phyloP scores from a whole-genome alignment of 2,329 filamentous ascomycete genomes.

The Pyricularia sp. region DNA sequence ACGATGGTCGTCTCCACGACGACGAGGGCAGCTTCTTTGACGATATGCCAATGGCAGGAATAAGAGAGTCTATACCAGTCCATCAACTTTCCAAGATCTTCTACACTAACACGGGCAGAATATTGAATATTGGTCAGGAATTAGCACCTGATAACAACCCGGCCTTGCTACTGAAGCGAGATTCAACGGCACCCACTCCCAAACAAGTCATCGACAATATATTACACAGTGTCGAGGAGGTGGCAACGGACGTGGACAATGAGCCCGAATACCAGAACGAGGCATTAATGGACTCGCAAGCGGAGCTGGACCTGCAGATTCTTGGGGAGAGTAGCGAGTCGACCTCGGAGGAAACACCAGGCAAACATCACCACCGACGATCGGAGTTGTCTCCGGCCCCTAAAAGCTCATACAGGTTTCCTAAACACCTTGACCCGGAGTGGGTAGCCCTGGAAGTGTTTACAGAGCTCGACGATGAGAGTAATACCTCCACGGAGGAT shows the following conservation, averaged over 20 bases:
- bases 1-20: conserved; percentile 46
- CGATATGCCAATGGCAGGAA: conserved; percentile 31
- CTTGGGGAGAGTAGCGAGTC: conserved; percentile 21
- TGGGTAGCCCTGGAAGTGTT: conserved; percentile 90
- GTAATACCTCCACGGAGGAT: conserved; percentile 19
- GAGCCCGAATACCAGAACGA: conserved; percentile 10
- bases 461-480: conserved; percentile 47
- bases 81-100: conserved; percentile 75
- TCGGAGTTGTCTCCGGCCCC: neutral
- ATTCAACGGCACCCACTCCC: conserved; percentile 53
- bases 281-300: conserved; percentile 25
- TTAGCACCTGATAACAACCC: conserved; percentile 61
- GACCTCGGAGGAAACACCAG: neutral
- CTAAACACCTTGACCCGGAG: conserved; percentile 71
- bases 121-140: conserved; percentile 63
- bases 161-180: conserved; percentile 65
- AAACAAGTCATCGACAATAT: conserved; percentile 25
- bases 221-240: conserved; percentile 6
- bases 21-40: conserved; percentile 29
- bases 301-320: conserved; percentile 37
- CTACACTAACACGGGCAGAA: conserved; percentile 83
- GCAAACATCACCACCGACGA: neutral
- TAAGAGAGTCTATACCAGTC: conserved; percentile 44
- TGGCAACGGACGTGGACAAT: conserved; percentile 7
- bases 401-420: conserved; percentile 45